Evolutionary conservation across 176 grass and related monocot genomes (phyloP).

Genomic region (Oryza nivara): DNA sequence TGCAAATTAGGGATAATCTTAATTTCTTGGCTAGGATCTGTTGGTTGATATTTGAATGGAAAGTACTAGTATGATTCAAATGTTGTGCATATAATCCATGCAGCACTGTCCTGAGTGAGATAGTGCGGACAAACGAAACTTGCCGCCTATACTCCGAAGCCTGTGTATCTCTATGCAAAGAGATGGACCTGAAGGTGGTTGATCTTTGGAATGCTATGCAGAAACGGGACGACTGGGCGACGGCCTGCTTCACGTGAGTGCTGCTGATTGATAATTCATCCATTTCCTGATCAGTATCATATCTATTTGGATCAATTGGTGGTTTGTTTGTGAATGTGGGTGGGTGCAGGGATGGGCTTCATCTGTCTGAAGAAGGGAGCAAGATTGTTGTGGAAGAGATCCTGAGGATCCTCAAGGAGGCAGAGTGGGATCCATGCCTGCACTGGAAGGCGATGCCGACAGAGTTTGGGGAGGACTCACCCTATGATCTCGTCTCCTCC

Average conservation of each 20-base stretch:
- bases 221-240: conserved; percentile 65
- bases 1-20: conserved; percentile 1
- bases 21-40: not conserved
- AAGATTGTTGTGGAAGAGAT: conserved; percentile 64
- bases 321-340: not conserved
- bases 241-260: conserved; percentile 74
- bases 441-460: conserved; percentile 74
- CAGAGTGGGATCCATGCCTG: conserved; percentile 83
- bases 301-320: not conserved
- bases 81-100: not conserved
- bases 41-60: not conserved
- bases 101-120: conserved; percentile 57
- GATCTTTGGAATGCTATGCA: conserved; percentile 78
- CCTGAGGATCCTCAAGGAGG: conserved; percentile 68
- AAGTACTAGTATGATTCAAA: not conserved
- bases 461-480: conserved; percentile 80
- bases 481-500: conserved; percentile 65
- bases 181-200: conserved; percentile 83
- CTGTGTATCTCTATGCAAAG: conserved; percentile 64
- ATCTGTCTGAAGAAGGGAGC: conserved; percentile 80
- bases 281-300: not conserved
- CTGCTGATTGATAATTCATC: not conserved
- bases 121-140: conserved; percentile 69
- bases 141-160: conserved; percentile 75
- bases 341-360: conserved; percentile 62